phyloP scores from a whole-genome alignment of 345 rosid genomes.

The Linum lewisii region DNA sequence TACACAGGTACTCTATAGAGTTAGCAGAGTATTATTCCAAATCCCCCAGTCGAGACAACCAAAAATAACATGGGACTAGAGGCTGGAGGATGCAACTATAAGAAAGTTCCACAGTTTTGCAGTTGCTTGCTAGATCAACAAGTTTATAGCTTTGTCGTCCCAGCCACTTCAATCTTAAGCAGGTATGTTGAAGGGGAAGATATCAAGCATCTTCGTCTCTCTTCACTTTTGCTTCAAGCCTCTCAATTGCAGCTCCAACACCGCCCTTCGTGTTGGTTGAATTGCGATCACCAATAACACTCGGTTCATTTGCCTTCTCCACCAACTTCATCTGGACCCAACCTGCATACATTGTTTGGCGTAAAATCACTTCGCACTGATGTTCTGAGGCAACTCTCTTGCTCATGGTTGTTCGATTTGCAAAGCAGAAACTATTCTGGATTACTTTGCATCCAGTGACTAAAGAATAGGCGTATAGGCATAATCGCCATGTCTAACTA shows the following conservation, averaged over 20 bases:
- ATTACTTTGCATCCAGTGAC: not conserved
- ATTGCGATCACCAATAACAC: not conserved
- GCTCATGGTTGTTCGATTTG: not conserved
- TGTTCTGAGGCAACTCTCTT: not conserved
- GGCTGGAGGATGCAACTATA: too few species aligned
- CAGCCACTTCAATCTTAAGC: too few species aligned
- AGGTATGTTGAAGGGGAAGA: too few species aligned
- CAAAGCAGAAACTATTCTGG: not conserved
- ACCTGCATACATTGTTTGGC: conserved; percentile 25
- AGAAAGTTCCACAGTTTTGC: too few species aligned
- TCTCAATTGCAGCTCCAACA: conserved; percentile 72
- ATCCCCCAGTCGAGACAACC: too few species aligned
- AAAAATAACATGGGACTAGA: too few species aligned
- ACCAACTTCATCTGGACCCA: conserved; percentile 83
- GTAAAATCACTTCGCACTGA: not conserved
- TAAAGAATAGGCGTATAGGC: not conserved
- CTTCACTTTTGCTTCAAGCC: conserved; percentile 55
- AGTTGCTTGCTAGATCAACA: too few species aligned
- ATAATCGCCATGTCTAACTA: too few species aligned
- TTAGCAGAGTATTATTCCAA: too few species aligned
- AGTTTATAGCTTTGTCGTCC: too few species aligned
- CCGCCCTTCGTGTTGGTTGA: conserved; percentile 33
- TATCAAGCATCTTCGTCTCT: not conserved
- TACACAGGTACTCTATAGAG: too few species aligned
- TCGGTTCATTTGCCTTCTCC: conserved; percentile 59